These are phyloP conservation scores for Rhizoclosmatium globosum DNA, from an alignment of 192 early-diverging fungal genomes.

Conservation along the genomic window DNA sequence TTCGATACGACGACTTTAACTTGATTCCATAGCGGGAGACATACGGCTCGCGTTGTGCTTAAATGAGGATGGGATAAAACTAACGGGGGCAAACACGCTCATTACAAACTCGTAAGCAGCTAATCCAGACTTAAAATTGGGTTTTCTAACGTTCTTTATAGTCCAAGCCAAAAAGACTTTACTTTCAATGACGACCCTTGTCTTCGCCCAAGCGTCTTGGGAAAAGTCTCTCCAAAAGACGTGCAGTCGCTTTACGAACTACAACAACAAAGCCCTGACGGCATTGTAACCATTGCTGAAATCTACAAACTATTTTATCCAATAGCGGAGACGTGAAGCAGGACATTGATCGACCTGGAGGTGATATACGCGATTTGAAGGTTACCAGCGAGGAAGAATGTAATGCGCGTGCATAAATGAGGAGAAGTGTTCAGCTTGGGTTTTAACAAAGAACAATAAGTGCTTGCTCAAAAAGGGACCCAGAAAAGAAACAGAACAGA, in stretches of 20 bases:
- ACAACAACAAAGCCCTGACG: neutral
- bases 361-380: neutral
- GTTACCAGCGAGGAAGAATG: neutral
- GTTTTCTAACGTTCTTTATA: too few species aligned
- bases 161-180: too few species aligned
- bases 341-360: neutral
- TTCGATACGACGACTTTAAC: neutral
- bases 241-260: too few species aligned
- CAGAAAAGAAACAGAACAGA: neutral
- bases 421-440: neutral
- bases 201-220: too few species aligned
- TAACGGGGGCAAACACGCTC: constrained; percentile 17
- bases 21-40: constrained; percentile 47
- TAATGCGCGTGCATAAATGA: neutral
- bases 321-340: neutral
- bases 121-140: neutral
- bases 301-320: neutral
- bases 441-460: neutral
- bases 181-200: too few species aligned
- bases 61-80: constrained; percentile 45
- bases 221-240: too few species aligned
- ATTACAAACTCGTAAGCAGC: constrained; percentile 41
- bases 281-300: neutral
- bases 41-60: constrained; percentile 47
- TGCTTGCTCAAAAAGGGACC: neutral